Base-by-base conservation (phyloP, 2,329 filamentous ascomycete genomes). In the Fusarium sp. region DNA sequence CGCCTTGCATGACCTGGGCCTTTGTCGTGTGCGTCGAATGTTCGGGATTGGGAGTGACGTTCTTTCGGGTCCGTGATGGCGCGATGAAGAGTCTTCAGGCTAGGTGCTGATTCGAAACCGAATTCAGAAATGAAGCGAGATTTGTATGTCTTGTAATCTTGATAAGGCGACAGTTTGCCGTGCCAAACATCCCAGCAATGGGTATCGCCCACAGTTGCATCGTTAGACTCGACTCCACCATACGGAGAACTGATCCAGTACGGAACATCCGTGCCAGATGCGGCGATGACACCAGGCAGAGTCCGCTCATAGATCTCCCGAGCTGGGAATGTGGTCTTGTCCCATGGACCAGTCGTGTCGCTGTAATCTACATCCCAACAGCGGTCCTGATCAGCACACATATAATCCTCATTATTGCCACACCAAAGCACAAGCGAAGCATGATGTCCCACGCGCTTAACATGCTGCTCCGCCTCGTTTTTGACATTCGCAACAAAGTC, bases 141-240 rank as follows among this genome's bases (percentile, higher is more conserved):
- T 5, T 27, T 63, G 5, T 49, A 63, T 4, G 20, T 7, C 3
- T 63, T 63, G 14, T 63, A 63, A 5, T 63, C 61, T 0, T 63
- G 59, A 2, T 63, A 63, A 0, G 59, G 61, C 1, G 59, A 63
- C 3, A 63, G 4, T 1, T 58, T 41, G 0, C 61, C 59, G 4
- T 63, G 59, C 61, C 59, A 63, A 1, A 63, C 48, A 20, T 63
- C 61, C 61, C 59, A 63, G 0, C 50, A 63, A 6, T 63, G 59
- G 2, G 61, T 63, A 2, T 63, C 59, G 0, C 61, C 59, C 0
- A 63, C 50, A 0, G 30, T 63, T 0, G 34, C 23, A 8, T 63
- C 59, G 2, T 63, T 63, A 6, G 60, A 49, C 4, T 34, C 37
- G 4, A n/a, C 23, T 6, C 59, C 61, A 0, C 61, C 61, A 5